A percentile compares a stretch with the other conserved stretches of the same genome.
Evolutionary conservation across 352 stramenopile genomes (phyloP).

Genomic region (Proteromonas lacertae): DNA sequence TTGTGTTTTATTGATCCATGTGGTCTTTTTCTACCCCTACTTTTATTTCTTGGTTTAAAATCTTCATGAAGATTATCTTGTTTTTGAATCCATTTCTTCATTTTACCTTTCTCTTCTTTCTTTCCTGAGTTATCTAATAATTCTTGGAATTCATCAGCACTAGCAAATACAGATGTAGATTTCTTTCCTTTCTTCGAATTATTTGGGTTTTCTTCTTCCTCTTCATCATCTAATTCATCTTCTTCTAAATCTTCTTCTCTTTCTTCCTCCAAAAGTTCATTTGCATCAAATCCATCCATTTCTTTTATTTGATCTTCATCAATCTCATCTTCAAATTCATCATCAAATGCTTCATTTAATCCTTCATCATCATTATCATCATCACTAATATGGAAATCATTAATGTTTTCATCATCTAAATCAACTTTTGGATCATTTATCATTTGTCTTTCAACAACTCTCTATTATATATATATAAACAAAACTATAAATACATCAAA

Average conservation of each 20-base stretch:
- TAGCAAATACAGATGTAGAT: slow-evolving; percentile 1
- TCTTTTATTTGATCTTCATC: slow-evolving; percentile 17
- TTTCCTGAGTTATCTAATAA: no score
- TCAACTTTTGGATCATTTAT: no score
- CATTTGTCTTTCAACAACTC: no score
- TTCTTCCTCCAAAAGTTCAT: slow-evolving; percentile 40
- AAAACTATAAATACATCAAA: no score
- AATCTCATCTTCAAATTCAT: slow-evolving; percentile 5
- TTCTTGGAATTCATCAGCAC: neutral
- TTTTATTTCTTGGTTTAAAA: no score
- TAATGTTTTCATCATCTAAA: slow-evolving; percentile 9
- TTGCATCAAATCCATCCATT: slow-evolving; percentile 40
- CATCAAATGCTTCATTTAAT: neutral
- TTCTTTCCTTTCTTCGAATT: slow-evolving; percentile 2
- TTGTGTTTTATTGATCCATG: no score
- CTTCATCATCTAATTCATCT: slow-evolving; percentile 12
- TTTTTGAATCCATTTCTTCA: no score
- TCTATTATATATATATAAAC: no score
- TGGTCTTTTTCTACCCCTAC: no score
- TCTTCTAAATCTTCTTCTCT: slow-evolving; percentile 24
- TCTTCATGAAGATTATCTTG: no score
- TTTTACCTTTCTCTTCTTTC: no score
- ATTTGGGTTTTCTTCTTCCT: slow-evolving; percentile 7
- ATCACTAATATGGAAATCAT: slow-evolving; percentile 10
- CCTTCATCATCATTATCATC: slow-evolving; percentile 5